These are phyloP conservation scores for Eimeria praecox DNA, from an alignment of 169 alveolate species.

Conservation along the genomic window DNA sequence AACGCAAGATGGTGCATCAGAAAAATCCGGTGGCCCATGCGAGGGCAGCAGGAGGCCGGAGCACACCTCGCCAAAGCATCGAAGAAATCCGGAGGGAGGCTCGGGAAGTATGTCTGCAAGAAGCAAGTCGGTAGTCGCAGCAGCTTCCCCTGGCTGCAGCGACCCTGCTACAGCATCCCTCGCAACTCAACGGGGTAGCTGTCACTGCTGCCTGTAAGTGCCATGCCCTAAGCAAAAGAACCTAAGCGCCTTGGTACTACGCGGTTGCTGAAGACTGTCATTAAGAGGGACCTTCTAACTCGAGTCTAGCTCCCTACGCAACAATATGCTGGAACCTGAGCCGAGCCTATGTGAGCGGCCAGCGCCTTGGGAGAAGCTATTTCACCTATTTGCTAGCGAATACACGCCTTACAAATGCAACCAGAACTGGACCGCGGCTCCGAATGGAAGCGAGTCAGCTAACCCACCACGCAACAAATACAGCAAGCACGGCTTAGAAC, in stretches of 20 bases:
- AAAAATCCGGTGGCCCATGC: neutral
- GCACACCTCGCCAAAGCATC: neutral
- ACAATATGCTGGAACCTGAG: neutral
- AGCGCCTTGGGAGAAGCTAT: neutral
- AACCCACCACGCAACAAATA: neutral
- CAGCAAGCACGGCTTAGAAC: neutral
- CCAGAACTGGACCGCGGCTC: slow-evolving; percentile 8
- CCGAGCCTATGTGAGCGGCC: neutral
- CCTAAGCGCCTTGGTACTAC: neutral
- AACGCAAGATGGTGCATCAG: neutral
- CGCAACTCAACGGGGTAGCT: neutral
- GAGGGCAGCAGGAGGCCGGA: neutral
- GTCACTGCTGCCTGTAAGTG: neutral
- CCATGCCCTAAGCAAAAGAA: neutral
- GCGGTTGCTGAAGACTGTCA: neutral
- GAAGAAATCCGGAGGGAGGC: neutral
- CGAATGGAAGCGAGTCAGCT: slow-evolving; percentile 11
- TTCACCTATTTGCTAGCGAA: neutral
- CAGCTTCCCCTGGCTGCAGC: neutral
- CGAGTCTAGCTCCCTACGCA: neutral
- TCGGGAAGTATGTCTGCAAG: neutral
- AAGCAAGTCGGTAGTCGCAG: neutral
- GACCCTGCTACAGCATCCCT: neutral
- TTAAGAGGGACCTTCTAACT: neutral
- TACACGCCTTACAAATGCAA: neutral